Evolutionary conservation across 495 filamentous ascomycete genomes (phyloP).

Genomic region (Trichocladium antarcticum): DNA sequence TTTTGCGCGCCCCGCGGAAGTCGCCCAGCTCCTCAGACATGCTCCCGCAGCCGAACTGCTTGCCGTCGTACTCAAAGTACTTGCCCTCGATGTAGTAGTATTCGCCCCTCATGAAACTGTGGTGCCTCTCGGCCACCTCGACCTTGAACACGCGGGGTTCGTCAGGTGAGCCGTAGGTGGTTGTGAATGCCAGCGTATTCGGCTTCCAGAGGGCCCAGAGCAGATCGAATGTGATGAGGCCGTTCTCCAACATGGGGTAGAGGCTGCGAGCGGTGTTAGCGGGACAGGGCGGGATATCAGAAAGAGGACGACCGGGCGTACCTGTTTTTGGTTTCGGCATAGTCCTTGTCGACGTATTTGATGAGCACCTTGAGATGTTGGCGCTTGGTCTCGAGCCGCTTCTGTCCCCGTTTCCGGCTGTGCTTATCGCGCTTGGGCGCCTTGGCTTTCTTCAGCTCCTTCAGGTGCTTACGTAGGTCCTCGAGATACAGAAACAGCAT

Average conservation of each 20-base stretch:
- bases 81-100: slow-evolving; percentile 76
- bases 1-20: slow-evolving; percentile 78
- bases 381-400: slow-evolving; percentile 54
- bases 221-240: slow-evolving; percentile 82
- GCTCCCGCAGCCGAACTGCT: slow-evolving; percentile 43
- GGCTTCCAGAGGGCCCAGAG: slow-evolving; percentile 89
- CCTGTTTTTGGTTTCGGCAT: slow-evolving; percentile 60
- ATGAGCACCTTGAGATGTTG: slow-evolving; percentile 67
- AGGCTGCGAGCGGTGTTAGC: slow-evolving; percentile 38
- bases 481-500: slow-evolving; percentile 82
- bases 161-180: slow-evolving; percentile 66
- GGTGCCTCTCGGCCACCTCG: slow-evolving; percentile 65
- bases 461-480: slow-evolving; percentile 55
- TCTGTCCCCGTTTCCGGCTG: slow-evolving; percentile 48
- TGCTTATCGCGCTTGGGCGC: slow-evolving; percentile 41
- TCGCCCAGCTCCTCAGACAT: slow-evolving; percentile 62
- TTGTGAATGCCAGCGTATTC: slow-evolving; percentile 71
- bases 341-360: slow-evolving; percentile 75
- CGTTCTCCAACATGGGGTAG: slow-evolving; percentile 70
- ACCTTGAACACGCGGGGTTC: slow-evolving; percentile 88
- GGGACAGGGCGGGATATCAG: neutral
- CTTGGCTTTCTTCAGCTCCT: slow-evolving; percentile 50
- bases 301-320: neutral
- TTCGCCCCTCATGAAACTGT: slow-evolving; percentile 59
- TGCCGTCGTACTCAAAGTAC: slow-evolving; percentile 71